Conservation (phyloP, 2,329 filamentous ascomycete species). For the Drechmeria coniospora region DNA sequence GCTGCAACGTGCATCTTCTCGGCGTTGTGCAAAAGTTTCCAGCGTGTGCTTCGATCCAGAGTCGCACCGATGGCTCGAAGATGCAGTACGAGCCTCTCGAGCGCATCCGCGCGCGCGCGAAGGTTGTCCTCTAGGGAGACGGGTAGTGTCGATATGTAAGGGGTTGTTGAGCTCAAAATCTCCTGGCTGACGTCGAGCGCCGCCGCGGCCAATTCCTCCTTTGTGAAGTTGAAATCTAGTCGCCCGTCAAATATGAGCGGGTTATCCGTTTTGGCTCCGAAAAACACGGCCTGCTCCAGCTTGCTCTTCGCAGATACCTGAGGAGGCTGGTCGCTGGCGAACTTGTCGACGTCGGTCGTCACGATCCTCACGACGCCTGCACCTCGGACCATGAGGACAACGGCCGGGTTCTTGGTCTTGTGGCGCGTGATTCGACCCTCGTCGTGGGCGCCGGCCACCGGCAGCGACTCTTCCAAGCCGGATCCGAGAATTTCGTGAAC, state of each 20-base stretch:
- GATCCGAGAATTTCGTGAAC: slow-evolving; percentile 49
- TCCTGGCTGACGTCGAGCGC: slow-evolving; percentile 67
- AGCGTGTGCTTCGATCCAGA: slow-evolving; percentile 53
- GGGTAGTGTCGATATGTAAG: slow-evolving; percentile 56
- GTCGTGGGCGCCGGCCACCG: slow-evolving; percentile 19
- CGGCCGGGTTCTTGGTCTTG: slow-evolving; percentile 45
- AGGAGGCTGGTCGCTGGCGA: slow-evolving; percentile 40
- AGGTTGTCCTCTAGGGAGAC: slow-evolving; percentile 73
- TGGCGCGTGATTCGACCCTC: slow-evolving; percentile 34
- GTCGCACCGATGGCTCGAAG: slow-evolving; percentile 50
- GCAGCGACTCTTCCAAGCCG: slow-evolving; percentile 42
- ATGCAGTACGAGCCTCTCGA: slow-evolving; percentile 60
- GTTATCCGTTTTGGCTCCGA: slow-evolving; percentile 65
- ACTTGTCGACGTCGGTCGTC: slow-evolving; percentile 42
- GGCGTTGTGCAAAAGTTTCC: slow-evolving; percentile 74
- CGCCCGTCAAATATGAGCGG: slow-evolving; percentile 71
- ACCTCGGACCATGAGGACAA: slow-evolving; percentile 46
- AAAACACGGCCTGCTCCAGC: slow-evolving; percentile 90
- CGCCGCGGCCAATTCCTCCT: slow-evolving; percentile 58
- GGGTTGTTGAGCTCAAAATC: slow-evolving; percentile 62
- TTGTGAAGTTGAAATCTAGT: slow-evolving; percentile 48
- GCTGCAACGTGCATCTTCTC: slow-evolving; percentile 77
- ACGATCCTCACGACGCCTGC: slow-evolving; percentile 45
- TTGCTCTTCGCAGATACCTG: slow-evolving; percentile 71
- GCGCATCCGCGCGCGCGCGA: slow-evolving; percentile 51